A percentile compares a stretch with the other conserved stretches of the same genome.
Conservation (phyloP, 225 moss, liverwort and hornwort genomes). For the Straminergon stramineum region DNA sequence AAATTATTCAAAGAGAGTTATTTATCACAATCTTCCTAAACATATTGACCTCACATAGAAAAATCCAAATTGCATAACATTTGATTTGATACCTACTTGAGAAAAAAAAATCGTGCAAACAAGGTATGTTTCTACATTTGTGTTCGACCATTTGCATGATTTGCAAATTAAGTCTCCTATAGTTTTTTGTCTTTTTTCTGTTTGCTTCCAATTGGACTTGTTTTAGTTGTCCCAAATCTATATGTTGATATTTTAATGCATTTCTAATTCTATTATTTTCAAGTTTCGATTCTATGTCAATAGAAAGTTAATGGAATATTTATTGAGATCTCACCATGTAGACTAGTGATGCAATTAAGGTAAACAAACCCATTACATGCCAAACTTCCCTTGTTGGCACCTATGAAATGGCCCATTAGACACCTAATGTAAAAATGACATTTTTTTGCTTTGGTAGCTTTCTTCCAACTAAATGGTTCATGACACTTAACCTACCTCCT, state of each 20-base stretch:
- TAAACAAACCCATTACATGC: not conserved
- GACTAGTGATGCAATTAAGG: not conserved
- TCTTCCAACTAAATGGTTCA: too few species aligned
- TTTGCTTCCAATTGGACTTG: too few species aligned
- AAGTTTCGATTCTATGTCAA: not conserved
- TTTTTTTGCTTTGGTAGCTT: too few species aligned
- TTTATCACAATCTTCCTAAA: not conserved
- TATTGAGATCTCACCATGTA: not conserved
- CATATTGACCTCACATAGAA: not conserved
- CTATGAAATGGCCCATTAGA: not conserved
- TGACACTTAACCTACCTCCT: too few species aligned
- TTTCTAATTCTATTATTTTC: not conserved
- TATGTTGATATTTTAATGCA: too few species aligned
- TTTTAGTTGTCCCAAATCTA: too few species aligned
- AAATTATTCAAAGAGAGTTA: not conserved
- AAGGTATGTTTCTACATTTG: not conserved
- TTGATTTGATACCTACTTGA: accelerated
- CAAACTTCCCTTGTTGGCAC: not conserved
- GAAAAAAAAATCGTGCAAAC: not conserved
- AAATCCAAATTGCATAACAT: not conserved
- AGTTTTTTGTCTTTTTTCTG: not conserved
- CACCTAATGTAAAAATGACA: too few species aligned
- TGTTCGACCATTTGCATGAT: accelerated
- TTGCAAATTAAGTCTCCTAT: not conserved
- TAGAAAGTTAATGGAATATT: not conserved